Evolutionary conservation across 768 basidiomycete genomes (phyloP).

Genomic region (Cubamyces sp.): DNA sequence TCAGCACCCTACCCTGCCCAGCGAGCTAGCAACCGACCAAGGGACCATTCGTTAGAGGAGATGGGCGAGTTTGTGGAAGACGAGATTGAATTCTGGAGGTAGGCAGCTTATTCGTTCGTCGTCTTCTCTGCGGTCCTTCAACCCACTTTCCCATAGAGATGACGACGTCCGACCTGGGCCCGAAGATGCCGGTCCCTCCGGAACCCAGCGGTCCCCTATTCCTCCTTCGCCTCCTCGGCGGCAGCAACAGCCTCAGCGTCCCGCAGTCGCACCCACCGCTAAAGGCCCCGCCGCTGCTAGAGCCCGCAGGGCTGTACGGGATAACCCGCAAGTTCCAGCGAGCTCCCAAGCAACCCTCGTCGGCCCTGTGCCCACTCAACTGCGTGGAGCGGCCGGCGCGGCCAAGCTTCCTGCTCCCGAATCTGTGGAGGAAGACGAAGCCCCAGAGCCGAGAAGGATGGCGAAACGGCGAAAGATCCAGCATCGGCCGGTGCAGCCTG

Average conservation of each 20-base stretch:
- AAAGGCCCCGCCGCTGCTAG: not conserved
- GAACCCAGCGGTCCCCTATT: conserved; percentile 18
- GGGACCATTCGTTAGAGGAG: not conserved
- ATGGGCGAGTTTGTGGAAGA: conserved; percentile 1
- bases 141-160: not conserved
- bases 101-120: not conserved
- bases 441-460: not conserved
- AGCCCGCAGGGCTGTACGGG: not conserved
- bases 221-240: not conserved
- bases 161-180: conserved; percentile 9
- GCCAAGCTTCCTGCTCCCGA: not conserved
- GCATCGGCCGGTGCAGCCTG: not conserved
- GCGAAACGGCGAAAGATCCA: conserved; percentile 8
- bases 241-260: not conserved
- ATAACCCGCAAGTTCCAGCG: conserved; percentile 1
- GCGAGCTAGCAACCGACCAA: not conserved
- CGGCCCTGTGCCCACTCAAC: conserved; percentile 13
- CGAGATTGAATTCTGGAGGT: not conserved
- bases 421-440: not conserved
- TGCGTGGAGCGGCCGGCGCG: not conserved
- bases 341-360: conserved; percentile 25
- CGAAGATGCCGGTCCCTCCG: conserved; percentile 26
- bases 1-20: not conserved
- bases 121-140: too few species aligned
- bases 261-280: not conserved